These are phyloP conservation scores for Russula olivacea DNA, from an alignment of 768 basidiomycete genomes.

Conservation along the genomic window DNA sequence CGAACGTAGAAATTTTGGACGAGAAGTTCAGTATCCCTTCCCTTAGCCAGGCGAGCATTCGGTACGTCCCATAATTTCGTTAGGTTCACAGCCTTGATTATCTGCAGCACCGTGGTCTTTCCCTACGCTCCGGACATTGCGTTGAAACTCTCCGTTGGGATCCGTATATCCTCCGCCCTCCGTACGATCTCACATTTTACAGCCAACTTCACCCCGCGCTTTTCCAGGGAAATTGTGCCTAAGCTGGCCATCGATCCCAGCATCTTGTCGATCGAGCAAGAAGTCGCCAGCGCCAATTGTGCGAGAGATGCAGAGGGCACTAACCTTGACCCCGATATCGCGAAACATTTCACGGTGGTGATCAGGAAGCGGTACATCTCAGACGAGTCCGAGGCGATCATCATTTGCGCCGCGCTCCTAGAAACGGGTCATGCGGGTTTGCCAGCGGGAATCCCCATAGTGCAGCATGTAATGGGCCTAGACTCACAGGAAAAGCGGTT, in stretches of 20 bases:
- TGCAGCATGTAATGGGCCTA: conserved; percentile 43
- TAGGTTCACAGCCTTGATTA: not conserved
- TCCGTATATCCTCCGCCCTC: conserved; percentile 52
- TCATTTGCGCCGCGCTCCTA: conserved; percentile 47
- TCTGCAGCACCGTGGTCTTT: conserved; percentile 40
- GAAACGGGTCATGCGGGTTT: conserved; percentile 45
- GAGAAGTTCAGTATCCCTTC: conserved; percentile 40
- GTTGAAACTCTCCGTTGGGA: conserved; percentile 48
- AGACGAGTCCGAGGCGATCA: conserved; percentile 38
- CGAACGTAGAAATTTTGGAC: conserved; percentile 38
- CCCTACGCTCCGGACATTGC: conserved; percentile 42
- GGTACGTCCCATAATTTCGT: conserved; percentile 32
- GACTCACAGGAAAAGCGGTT: conserved; percentile 43
- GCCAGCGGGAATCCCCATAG: conserved; percentile 40
- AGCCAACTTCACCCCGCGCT: conserved; percentile 51
- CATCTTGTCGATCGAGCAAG: conserved; percentile 42
- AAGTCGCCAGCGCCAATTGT: conserved; percentile 47
- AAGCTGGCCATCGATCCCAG: conserved; percentile 40
- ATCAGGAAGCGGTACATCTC: conserved; percentile 42
- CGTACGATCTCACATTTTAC: conserved; percentile 57
- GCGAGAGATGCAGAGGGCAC: conserved; percentile 20
- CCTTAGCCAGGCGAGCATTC: conserved; percentile 48
- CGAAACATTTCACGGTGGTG: conserved; percentile 50
- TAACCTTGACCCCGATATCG: conserved; percentile 39
- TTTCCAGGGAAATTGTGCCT: conserved; percentile 45